Evolutionary conservation across 331 rosid genomes (phyloP).

Genomic region (Quercus lobata): DNA sequence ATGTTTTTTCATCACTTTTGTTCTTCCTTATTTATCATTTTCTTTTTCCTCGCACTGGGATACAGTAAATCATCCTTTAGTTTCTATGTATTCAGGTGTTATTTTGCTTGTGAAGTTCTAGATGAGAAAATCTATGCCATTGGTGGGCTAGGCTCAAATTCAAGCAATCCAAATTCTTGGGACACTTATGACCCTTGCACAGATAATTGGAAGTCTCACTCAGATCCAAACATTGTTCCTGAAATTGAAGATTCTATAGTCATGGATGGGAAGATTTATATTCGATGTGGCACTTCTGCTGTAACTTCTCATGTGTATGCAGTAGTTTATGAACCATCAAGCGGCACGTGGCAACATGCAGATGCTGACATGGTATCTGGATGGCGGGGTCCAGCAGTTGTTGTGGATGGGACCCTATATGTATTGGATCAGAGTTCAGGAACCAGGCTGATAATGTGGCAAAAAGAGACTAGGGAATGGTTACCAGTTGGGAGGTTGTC

Average conservation of each 20-base stretch:
- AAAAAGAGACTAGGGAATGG: conserved; percentile 59
- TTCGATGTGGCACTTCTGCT: conserved; percentile 48
- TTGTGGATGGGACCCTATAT: conserved; percentile 52
- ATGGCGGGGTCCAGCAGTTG: conserved; percentile 91
- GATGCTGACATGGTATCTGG: conserved; percentile 75
- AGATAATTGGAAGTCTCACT: conserved; percentile 51
- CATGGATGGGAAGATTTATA: conserved; percentile 71
- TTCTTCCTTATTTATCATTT: background rate
- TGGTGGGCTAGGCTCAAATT: conserved; percentile 71
- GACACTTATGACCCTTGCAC: conserved; percentile 61
- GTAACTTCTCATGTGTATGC: conserved; percentile 49
- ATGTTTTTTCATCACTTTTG: background rate
- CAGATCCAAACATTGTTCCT: conserved; percentile 50
- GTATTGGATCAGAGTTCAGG: conserved; percentile 76
- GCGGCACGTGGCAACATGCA: conserved; percentile 68
- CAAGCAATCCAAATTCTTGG: conserved; percentile 76
- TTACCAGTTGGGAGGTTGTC: conserved; percentile 70
- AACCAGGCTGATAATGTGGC: conserved; percentile 75
- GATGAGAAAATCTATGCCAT: conserved; percentile 71
- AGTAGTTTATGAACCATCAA: conserved; percentile 69
- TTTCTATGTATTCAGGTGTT: conserved; percentile 57
- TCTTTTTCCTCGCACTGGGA: background rate
- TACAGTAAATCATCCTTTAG: conserved; percentile 10
- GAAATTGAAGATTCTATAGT: conserved; percentile 75
- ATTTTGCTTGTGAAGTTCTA: conserved; percentile 76